These are phyloP conservation scores for Trichosporon ovoides DNA, from an alignment of 1,284 basidiomycete species.

Conservation along the genomic window DNA sequence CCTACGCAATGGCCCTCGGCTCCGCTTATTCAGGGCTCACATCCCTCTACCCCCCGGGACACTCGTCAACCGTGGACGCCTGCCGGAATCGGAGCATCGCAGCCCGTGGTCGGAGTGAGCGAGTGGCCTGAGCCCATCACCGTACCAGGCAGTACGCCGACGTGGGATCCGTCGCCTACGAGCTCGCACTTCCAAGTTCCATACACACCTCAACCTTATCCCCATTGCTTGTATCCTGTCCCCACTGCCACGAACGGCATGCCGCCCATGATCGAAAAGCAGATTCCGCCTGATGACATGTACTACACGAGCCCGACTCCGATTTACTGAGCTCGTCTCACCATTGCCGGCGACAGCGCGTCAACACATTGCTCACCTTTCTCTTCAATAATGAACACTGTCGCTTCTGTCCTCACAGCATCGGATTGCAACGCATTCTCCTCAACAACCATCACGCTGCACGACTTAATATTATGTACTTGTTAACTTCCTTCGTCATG, in stretches of 20 bases:
- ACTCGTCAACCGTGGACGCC: not conserved
- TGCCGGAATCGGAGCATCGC: not conserved
- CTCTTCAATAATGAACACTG: not conserved
- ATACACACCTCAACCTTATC: not conserved
- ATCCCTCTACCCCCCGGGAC: not conserved
- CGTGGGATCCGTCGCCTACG: not conserved
- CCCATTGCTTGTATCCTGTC: not conserved
- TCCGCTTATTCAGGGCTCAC: not conserved
- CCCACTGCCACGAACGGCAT: not conserved
- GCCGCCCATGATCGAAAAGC: constrained; percentile 2
- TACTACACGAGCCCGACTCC: not conserved
- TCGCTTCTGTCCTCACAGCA: not conserved
- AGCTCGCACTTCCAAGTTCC: constrained; percentile 2
- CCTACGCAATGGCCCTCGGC: not conserved
- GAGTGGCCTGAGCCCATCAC: constrained; percentile 2
- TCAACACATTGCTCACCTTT: not conserved
- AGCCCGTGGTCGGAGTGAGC: not conserved
- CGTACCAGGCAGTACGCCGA: not conserved
- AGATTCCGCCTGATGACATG: not conserved
- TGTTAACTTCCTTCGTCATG: constrained; percentile 5
- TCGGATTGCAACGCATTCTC: not conserved
- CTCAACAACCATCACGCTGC: not conserved
- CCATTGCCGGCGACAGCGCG: not conserved
- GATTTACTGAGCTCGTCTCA: not conserved
- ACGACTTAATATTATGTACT: not conserved